A percentile compares a stretch with the other conserved stretches of the same genome.
Evolutionary conservation across 441 rosid species (phyloP).

Genomic region (Syzygium syzygioides): DNA sequence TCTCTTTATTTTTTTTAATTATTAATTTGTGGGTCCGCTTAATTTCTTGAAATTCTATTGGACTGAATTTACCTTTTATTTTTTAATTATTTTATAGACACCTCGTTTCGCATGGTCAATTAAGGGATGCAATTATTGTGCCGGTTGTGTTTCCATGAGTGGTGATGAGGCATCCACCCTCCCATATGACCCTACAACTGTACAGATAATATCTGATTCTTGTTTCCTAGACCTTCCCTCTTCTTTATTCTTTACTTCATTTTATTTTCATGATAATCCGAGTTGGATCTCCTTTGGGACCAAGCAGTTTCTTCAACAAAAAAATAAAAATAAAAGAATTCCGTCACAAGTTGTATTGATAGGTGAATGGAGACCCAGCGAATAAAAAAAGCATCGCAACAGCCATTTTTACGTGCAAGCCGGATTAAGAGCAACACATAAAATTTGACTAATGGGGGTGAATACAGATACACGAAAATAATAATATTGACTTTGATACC

Average conservation of each 20-base stretch:
- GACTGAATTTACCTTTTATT: background rate
- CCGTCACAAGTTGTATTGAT: background rate
- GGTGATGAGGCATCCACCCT: conserved; percentile 11
- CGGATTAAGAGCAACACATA: background rate
- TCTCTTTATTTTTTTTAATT: background rate
- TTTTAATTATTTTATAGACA: conserved; percentile 1
- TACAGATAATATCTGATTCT: background rate
- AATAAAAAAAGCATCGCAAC: background rate
- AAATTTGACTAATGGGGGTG: background rate
- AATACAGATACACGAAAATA: background rate
- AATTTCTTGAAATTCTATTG: background rate
- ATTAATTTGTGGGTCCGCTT: background rate
- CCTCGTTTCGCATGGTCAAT: background rate
- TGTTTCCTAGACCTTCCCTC: background rate
- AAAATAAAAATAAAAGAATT: background rate
- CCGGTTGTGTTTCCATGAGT: conserved; percentile 16
- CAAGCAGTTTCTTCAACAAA: background rate
- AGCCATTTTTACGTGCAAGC: background rate
- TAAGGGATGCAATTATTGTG: conserved; percentile 27
- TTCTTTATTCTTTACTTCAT: background rate
- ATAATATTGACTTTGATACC: background rate
- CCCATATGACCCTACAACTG: background rate
- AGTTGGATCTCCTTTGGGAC: background rate
- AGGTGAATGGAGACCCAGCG: background rate
- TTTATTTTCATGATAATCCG: background rate